phyloP scores from a whole-genome alignment of 139 green algal genomes.

The Zygnema cylindricum region DNA sequence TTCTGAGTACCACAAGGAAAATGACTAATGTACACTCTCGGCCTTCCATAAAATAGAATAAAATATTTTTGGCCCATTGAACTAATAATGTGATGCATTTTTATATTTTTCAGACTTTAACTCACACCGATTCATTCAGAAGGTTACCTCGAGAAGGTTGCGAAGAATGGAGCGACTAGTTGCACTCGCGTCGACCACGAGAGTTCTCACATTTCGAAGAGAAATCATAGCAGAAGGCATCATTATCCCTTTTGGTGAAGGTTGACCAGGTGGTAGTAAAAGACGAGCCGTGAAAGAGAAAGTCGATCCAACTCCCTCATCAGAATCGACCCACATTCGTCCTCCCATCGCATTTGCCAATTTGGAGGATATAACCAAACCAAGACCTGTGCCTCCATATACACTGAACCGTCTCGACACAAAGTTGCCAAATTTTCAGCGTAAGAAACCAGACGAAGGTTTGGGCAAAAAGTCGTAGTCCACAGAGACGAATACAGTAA shows the following conservation, averaged over 20 bases:
- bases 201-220: neutral
- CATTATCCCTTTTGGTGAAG: neutral
- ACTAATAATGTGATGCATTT: too few species aligned
- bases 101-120: too few species aligned
- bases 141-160: constrained; percentile 7
- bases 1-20: too few species aligned
- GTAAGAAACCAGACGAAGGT: too few species aligned
- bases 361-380: constrained; percentile 42
- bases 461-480: too few species aligned
- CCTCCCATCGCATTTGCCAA: constrained; percentile 44
- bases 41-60: too few species aligned
- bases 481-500: too few species aligned
- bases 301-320: constrained; percentile 14
- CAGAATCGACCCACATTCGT: constrained; percentile 49
- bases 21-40: too few species aligned
- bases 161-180: neutral
- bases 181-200: constrained; percentile 18
- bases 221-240: neutral
- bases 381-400: constrained; percentile 35
- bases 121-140: too few species aligned
- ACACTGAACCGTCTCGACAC: constrained; percentile 1
- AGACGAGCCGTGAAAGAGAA: constrained; percentile 36
- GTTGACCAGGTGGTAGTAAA: neutral
- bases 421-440: too few species aligned
- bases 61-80: too few species aligned